Base-by-base conservation (phyloP, 768 basidiomycete species). In the Macrolepiota fuliginosa region DNA sequence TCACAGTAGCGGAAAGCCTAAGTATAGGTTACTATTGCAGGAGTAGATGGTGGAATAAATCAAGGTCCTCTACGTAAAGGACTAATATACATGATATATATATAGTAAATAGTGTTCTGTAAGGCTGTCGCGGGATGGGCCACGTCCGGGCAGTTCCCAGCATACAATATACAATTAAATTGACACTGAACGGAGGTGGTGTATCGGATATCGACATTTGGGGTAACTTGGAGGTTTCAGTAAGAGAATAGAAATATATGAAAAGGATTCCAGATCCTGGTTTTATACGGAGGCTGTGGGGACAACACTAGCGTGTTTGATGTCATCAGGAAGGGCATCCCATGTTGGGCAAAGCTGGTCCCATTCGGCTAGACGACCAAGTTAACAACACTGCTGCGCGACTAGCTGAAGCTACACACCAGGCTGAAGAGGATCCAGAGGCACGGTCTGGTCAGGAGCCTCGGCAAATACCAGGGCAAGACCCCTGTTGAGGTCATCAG, bases 391-490 rank as follows among this genome's bases (percentile, higher is more conserved):
- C 19, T 10, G 11, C 12, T 17, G 24, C 2, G 17, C 10, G 32
- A 9, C 25, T 49, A 13, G 13, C 22, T 40, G 11, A 56, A 17
- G 17, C 1, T 12, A 37, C 55, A 50, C 10, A 52, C 50, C n/a
- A 24, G 22, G 37, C 10, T 12, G 12, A 4, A 32, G 13, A 63
- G 62, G 70, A 9, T 61, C 39, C 17, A 56, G 54, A 19, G 42
- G 36, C 0, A 49, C 60, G 12, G n/a, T n/a, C n/a, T n/a, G n/a
- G n/a, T 59, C 63, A n/a, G 67, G 63, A 57, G 72, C 69, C 65
- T 78, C 75, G 25, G 74, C 73, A 27, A 76, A 69, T 22, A 78
- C 73, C 25, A 74, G 67, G 1, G 76, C 73, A 12, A 73, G 70
- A 10, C 79, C 75, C 36, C 71, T 72, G 60, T 12, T 3, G 15